Base-by-base conservation (phyloP, 2,329 filamentous ascomycete genomes). In the Geosmithia flava region DNA sequence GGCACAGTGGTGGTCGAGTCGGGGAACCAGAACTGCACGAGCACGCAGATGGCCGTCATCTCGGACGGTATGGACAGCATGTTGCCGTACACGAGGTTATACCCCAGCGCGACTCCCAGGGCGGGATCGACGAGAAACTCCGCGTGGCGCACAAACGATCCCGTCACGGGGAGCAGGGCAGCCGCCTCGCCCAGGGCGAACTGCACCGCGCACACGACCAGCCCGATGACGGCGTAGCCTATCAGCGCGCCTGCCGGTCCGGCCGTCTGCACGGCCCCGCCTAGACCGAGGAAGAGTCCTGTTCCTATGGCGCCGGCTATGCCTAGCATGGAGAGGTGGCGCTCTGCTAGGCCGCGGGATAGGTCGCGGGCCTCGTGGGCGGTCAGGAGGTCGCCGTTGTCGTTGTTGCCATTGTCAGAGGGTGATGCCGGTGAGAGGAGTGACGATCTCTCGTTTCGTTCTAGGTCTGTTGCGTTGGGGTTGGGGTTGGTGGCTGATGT, bases 21-120 rank as follows among this genome's bases (percentile, higher is more conserved):
- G 20, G 42, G n/a, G 80, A 75, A 75, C 80, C 80, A 84, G 55
- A 75, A 82, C 54, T 78, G 66, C 51, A 83, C 78, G 20, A 84
- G 64, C 2, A 83, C 75, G 42, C 75, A 74, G 17, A 78, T 76
- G 11, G 80, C 80, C 0, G 76, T 75, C 50, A 83, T 80, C 59
- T 84, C 80, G 48, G 76, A 67, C 3, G 75, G 74, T 20, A 80
- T 71, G 43, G 70, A 70, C 53, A 78, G 59, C 45, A 72, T 57
- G 53, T 75, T 76, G 44, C 74, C 75, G 49, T 79, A 78, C 13
- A 75, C 72, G 45, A 76, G 57, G 53, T 76, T 75, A 70, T 70
- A 74, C 17, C 73, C 73, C 45, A 74, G 63, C 46, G 73, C 73
- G 47, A 76, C 76, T 3, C 74, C 74, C 61, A 75, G 72, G 1